Evolutionary conservation across 345 rosid genomes (phyloP).

Genomic region (Populus tremula): DNA sequence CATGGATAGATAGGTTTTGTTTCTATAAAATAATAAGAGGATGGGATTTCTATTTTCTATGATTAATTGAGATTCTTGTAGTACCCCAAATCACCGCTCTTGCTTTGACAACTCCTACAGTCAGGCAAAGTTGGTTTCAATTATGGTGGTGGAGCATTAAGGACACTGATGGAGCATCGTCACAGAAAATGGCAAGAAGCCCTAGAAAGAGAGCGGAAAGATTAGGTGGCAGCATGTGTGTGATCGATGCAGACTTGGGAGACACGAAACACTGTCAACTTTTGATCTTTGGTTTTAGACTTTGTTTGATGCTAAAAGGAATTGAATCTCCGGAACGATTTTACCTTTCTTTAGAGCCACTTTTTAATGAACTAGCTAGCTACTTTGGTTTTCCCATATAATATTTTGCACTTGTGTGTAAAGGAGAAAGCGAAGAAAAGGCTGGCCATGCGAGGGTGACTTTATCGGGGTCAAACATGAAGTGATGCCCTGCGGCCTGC

Average conservation of each 20-base stretch:
- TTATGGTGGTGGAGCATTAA: conserved; percentile 4
- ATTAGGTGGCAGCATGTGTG: background rate
- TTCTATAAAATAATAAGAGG: too few relatives aligned
- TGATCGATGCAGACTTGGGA: conserved; percentile 12
- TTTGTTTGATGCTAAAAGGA: conserved; percentile 40
- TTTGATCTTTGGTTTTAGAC: conserved; percentile 26
- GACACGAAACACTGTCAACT: conserved; percentile 24
- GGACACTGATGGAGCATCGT: conserved; percentile 22
- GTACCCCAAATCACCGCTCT: too few relatives aligned
- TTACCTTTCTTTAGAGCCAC: background rate
- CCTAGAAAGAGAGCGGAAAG: background rate
- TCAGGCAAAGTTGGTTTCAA: background rate
- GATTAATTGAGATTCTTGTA: too few relatives aligned
- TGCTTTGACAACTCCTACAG: background rate
- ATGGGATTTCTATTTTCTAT: too few relatives aligned
- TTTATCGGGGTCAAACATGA: conserved; percentile 42
- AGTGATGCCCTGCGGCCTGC: conserved; percentile 13
- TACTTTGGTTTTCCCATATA: background rate
- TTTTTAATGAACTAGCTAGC: conserved; percentile 7
- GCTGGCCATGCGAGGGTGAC: conserved; percentile 27
- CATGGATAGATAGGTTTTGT: background rate
- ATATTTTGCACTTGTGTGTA: background rate
- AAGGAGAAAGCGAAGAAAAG: conserved; percentile 21
- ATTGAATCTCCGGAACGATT: conserved; percentile 28
- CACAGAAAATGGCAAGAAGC: conserved; percentile 10